Base-by-base conservation (phyloP, 2,329 filamentous ascomycete genomes). In the Hirsutella minnesotensis region DNA sequence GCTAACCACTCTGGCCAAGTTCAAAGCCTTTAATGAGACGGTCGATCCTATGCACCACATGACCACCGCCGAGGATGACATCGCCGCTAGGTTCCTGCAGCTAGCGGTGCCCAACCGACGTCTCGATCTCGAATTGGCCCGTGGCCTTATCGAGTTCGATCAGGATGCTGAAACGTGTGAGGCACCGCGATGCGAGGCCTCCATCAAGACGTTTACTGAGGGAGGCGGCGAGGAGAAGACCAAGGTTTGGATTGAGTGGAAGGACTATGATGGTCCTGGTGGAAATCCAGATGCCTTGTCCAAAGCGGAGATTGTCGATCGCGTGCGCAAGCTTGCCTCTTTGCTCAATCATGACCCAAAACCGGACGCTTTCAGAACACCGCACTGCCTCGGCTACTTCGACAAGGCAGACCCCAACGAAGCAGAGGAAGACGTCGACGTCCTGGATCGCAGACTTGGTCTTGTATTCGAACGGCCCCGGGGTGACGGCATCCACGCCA, bases 401-500 rank as follows among this genome's bases (percentile, higher is more conserved):
- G 62, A 71, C 51, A 67, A 69, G 48, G 60, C 57, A 9, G 57
- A 63, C n/a, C 54, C 58, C 3, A 45, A 48, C 16, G 43, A 54
- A 5, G 46, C 54, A 7, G 54, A 53, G 7, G 64, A 68, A 3
- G 63, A 69, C 8, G 62, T 69, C 4, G 60, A 61, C 39, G 60
- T 64, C 10, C 54, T 65, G 37, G 64, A 65, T 42, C 53, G 58
- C 38, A 65, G 69, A 12, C 68, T 75, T 13, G 74, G 73, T 3
- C 63, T 78, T 16, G 63, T 77, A 9, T 78, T 77, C 46, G 67
- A 72, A 40, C 66, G 70, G 10, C 70, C 72, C 1, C 43, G 53
- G 0, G 58, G 62, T 15, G 56, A 62, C 18, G 43, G 57, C 3
- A 49, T 66, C 1, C 52, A 66, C 18, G 53, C 62, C 0, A 54